Evolutionary conservation across 371 early-diverging fungal genomes (phyloP).

Genomic region (Circinella minor): DNA sequence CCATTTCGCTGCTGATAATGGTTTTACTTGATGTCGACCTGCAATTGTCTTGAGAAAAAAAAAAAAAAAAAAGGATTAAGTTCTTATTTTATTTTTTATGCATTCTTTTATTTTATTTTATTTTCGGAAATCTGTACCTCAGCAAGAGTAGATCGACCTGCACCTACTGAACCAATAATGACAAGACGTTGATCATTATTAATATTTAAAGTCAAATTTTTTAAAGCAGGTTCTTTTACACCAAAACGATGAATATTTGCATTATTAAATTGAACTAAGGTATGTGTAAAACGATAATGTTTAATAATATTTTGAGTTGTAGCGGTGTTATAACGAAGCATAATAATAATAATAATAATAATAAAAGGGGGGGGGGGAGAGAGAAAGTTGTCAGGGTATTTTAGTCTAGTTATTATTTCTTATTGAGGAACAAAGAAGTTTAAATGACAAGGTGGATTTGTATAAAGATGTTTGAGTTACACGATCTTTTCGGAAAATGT

Average conservation of each 20-base stretch:
- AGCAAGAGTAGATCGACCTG: constrained; percentile 56
- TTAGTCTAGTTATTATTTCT: no score
- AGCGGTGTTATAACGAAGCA: background rate
- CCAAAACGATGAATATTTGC: constrained; percentile 48
- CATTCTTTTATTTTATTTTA: background rate
- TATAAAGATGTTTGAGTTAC: no score
- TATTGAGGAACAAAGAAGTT: no score
- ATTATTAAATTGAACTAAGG: constrained; percentile 35
- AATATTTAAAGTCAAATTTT: constrained; percentile 37
- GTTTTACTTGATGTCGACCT: constrained; percentile 42
- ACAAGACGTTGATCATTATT: constrained; percentile 38
- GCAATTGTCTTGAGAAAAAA: constrained; percentile 33
- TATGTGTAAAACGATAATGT: constrained; percentile 8
- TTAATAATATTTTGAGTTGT: background rate
- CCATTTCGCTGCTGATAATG: constrained; percentile 40
- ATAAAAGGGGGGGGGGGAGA: background rate
- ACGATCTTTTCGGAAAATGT: no score
- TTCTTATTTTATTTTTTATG: background rate
- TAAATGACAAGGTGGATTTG: no score
- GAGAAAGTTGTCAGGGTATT: no score
- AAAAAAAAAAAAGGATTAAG: no score
- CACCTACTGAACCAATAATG: constrained; percentile 52
- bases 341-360: background rate
- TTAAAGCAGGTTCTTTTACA: constrained; percentile 39
- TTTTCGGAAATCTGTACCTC: constrained; percentile 31